phyloP scores from a whole-genome alignment of 2,329 filamentous ascomycete genomes.

The Sporothrix pseudoabietina region DNA sequence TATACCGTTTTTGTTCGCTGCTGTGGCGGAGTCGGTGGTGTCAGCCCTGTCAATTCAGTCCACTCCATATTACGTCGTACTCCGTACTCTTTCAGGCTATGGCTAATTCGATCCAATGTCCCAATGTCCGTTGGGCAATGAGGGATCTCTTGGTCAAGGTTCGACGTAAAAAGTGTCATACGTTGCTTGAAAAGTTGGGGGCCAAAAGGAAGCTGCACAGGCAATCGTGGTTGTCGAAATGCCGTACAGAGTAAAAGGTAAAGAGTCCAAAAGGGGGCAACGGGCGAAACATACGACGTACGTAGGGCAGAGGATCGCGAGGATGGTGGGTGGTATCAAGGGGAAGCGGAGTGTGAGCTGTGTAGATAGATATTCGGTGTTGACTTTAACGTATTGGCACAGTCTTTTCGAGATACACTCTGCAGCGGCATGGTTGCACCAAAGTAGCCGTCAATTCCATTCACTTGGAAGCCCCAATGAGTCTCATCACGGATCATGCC shows the following conservation, averaged over 20 bases:
- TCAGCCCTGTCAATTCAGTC: not conserved
- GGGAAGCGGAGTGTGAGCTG: not conserved
- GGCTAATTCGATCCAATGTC: too few species aligned
- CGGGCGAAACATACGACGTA: not conserved
- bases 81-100: too few species aligned
- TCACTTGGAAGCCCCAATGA: not conserved
- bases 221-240: not conserved
- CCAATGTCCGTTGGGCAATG: too few species aligned
- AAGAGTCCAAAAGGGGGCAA: not conserved
- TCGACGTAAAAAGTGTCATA: not conserved
- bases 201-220: not conserved
- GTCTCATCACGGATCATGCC: not conserved
- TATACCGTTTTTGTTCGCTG: not conserved
- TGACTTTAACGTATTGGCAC: not conserved
- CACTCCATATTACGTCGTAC: too few species aligned
- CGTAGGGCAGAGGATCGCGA: not conserved
- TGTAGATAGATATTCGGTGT: not conserved
- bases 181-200: not conserved
- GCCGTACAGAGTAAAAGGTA: not conserved
- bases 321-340: not conserved
- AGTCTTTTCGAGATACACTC: not conserved
- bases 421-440: constrained; percentile 6
- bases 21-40: not conserved
- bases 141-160: not conserved
- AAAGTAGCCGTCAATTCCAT: not conserved